phyloP scores from a whole-genome alignment of 1,139 yeast genomes.

The Suhomyces wounanorum region DNA sequence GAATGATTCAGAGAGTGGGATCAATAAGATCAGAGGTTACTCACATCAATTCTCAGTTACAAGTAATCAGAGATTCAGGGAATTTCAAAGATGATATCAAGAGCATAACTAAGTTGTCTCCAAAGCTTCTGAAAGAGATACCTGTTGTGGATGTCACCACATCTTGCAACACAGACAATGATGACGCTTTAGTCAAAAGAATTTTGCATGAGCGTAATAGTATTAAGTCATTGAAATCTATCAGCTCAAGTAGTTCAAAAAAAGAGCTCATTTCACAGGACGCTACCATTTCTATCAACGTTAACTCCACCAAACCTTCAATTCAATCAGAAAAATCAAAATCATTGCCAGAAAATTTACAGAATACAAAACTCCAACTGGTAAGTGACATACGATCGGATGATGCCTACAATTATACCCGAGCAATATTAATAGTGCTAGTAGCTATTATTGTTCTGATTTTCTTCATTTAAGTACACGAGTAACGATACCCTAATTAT shows the following conservation, averaged over 20 bases:
- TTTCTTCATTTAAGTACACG: slow-evolving; percentile 2
- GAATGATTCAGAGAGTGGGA: slow-evolving; percentile 13
- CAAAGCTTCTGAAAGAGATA: background rate
- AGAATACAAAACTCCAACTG: background rate
- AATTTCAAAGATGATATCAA: background rate
- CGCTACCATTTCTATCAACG: background rate
- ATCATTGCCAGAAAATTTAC: background rate
- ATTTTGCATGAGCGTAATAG: background rate
- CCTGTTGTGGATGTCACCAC: background rate
- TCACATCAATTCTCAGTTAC: slow-evolving; percentile 11
- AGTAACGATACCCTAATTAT: slow-evolving; percentile 2
- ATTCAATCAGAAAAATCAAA: background rate
- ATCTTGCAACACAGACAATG: background rate
- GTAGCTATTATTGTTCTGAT: slow-evolving; percentile 3
- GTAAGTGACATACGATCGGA: background rate
- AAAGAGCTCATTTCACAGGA: background rate
- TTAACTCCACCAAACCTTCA: background rate
- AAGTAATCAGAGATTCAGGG: slow-evolving; percentile 6
- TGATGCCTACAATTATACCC: slow-evolving; percentile 3
- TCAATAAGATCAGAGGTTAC: slow-evolving; percentile 14
- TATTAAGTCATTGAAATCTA: background rate
- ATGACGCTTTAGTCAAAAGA: slow-evolving; percentile 1
- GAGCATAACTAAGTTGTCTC: background rate
- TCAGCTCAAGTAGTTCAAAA: background rate
- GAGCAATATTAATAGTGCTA: slow-evolving; percentile 1